These are phyloP conservation scores for Bauhinia variegata DNA, from an alignment of 306 rosid genomes.

Conservation along the genomic window DNA sequence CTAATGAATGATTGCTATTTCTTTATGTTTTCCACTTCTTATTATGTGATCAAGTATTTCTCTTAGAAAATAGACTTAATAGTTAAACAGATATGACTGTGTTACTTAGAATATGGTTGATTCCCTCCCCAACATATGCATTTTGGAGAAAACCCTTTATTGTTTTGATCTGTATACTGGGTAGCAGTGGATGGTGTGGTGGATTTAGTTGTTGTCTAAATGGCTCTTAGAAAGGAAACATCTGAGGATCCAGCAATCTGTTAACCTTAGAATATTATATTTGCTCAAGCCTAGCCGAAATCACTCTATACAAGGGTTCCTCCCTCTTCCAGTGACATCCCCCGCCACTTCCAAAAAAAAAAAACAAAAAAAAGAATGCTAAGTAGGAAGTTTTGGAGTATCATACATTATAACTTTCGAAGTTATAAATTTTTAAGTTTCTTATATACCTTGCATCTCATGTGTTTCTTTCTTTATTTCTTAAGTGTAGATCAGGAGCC, in stretches of 20 bases:
- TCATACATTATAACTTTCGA: background rate
- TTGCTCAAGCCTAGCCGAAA: background rate
- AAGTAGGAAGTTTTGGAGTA: conserved; percentile 2
- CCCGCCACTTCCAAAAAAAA: background rate
- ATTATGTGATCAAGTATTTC: background rate
- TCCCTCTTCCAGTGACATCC: conserved; percentile 22
- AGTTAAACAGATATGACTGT: background rate
- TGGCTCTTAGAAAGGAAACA: background rate
- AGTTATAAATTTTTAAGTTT: conserved; percentile 16
- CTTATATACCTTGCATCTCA: background rate
- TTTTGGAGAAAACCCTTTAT: conserved; percentile 10
- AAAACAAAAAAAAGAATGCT: background rate
- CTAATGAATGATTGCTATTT: background rate
- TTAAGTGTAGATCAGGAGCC: conserved; percentile 69
- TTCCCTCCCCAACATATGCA: background rate
- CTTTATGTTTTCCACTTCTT: background rate
- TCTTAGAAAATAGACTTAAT: background rate
- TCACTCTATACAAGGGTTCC: conserved; percentile 22
- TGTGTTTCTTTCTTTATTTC: too few species aligned
- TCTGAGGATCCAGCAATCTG: background rate
- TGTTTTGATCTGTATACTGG: background rate
- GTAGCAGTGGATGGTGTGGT: conserved; percentile 10
- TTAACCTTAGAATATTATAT: too few species aligned
- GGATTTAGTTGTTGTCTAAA: background rate
- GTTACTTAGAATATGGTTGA: background rate